These are phyloP conservation scores for Candida coleopterorum DNA, from an alignment of 805 yeast genomes.

Conservation along the genomic window DNA sequence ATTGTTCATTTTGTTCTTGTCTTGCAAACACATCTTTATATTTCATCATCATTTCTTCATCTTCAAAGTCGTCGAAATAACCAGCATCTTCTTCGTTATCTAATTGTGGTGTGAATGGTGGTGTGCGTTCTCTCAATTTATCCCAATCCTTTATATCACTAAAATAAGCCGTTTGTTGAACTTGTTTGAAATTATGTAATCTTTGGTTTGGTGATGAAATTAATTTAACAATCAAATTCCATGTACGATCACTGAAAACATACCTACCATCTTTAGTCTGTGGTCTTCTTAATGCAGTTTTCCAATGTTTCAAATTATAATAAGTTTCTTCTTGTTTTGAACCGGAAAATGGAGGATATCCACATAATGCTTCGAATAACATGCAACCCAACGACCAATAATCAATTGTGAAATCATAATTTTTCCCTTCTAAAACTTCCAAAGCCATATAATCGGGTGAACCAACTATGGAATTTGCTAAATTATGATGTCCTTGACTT, in stretches of 20 bases:
- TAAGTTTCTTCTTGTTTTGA: slow-evolving; percentile 92
- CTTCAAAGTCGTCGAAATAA: slow-evolving; percentile 94
- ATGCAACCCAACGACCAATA: slow-evolving; percentile 99
- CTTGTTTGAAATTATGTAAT: slow-evolving; percentile 73
- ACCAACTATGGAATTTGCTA: slow-evolving; percentile 95
- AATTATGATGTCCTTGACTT: slow-evolving; percentile 75
- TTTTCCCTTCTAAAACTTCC: slow-evolving; percentile 91
- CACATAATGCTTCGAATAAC: slow-evolving; percentile 91
- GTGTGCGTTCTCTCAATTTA: slow-evolving; percentile 59
- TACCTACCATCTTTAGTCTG: slow-evolving; percentile 85
- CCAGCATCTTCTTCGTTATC: slow-evolving; percentile 99
- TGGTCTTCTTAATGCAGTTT: slow-evolving; percentile 81
- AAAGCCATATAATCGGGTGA: slow-evolving; percentile 99
- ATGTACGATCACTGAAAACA: slow-evolving; percentile 93
- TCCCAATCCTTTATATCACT: slow-evolving; percentile 73
- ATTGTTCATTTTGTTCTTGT: slow-evolving; percentile 74
- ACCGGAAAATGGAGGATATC: slow-evolving; percentile 97
- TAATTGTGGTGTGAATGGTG: slow-evolving; percentile 95
- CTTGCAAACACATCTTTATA: slow-evolving; percentile 96
- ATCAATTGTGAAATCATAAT: slow-evolving; percentile 93
- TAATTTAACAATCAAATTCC: slow-evolving; percentile 78
- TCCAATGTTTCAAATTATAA: slow-evolving; percentile 90
- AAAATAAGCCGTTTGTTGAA: slow-evolving; percentile 76
- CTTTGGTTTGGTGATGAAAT: slow-evolving; percentile 78
- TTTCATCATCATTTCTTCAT: slow-evolving; percentile 95